Percentiles rank a stretch among this genome's conserved stretches.
Evolutionary conservation across 306 rosid species (phyloP).

Genomic region (Malus sylvestris): DNA sequence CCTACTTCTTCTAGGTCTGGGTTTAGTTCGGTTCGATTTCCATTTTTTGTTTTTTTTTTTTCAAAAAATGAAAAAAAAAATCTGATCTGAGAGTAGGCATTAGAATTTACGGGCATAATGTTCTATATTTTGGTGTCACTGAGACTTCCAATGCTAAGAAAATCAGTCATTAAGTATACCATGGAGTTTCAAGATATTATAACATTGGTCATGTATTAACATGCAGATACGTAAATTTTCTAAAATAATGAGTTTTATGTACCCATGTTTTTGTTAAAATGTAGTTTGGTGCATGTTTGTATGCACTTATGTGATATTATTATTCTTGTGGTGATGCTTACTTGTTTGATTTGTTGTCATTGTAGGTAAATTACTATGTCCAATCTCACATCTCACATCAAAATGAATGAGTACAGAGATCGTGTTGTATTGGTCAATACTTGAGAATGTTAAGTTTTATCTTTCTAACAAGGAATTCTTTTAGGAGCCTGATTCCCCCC

Average conservation of each 20-base stretch:
- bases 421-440: constrained; percentile 67
- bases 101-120: not conserved
- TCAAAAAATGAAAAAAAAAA: too few species aligned
- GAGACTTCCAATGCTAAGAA: not conserved
- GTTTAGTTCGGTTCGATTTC: too few species aligned
- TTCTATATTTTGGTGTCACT: not conserved
- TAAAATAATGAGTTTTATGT: not conserved
- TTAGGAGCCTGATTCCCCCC: not conserved
- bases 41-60: too few species aligned
- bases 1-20: too few species aligned
- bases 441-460: constrained; percentile 4
- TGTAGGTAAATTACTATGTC: constrained; percentile 81
- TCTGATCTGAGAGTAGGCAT: not conserved
- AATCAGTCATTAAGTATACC: not conserved
- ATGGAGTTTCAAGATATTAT: not conserved
- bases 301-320: not conserved
- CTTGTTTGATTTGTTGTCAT: not conserved
- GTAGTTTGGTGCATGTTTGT: not conserved
- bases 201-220: not conserved
- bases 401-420: constrained; percentile 88
- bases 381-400: constrained; percentile 93
- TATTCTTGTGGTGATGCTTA: not conserved
- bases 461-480: not conserved
- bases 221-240: not conserved
- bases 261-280: not conserved